Conservation (phyloP, 495 filamentous ascomycete genomes). For the Trichoderma parareesei region DNA sequence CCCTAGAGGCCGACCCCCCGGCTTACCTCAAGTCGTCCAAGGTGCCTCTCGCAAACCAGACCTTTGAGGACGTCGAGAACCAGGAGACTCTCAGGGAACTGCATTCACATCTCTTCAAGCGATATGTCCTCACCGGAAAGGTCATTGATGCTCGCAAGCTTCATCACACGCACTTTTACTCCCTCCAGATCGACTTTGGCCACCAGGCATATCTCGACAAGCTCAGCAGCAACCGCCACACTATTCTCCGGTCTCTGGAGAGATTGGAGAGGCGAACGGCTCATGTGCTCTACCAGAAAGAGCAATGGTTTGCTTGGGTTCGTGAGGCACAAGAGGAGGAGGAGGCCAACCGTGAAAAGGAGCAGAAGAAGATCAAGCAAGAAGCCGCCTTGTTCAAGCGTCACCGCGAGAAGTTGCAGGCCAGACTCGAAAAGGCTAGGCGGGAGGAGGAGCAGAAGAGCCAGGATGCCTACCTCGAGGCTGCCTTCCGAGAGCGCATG, state of each 20-base stretch:
- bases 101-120: conserved; percentile 33
- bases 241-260: conserved; percentile 35
- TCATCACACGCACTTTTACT: conserved; percentile 46
- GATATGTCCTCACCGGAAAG: conserved; percentile 38
- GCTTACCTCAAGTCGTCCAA: conserved; percentile 27
- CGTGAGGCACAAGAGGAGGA: conserved; percentile 35
- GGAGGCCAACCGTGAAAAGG: conserved; percentile 40
- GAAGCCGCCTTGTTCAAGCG: conserved; percentile 43
- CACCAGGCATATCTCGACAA: conserved; percentile 38
- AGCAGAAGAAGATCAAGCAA: conserved; percentile 44
- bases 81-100: conserved; percentile 32
- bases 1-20: conserved; percentile 26
- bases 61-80: conserved; percentile 29
- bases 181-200: conserved; percentile 36
- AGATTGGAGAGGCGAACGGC: conserved; percentile 38
- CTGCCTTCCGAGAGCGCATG: conserved; percentile 35
- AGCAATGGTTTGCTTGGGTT: conserved; percentile 45
- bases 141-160: conserved; percentile 44
- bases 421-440: conserved; percentile 25
- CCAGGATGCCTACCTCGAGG: conserved; percentile 38
- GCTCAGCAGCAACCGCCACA: conserved; percentile 33
- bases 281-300: conserved; percentile 37
- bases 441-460: conserved; percentile 35
- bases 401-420: conserved; percentile 33
- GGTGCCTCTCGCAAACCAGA: conserved; percentile 32